These are phyloP conservation scores for Triticum monococcum DNA, from an alignment of 176 grass and related monocot species.

Conservation along the genomic window DNA sequence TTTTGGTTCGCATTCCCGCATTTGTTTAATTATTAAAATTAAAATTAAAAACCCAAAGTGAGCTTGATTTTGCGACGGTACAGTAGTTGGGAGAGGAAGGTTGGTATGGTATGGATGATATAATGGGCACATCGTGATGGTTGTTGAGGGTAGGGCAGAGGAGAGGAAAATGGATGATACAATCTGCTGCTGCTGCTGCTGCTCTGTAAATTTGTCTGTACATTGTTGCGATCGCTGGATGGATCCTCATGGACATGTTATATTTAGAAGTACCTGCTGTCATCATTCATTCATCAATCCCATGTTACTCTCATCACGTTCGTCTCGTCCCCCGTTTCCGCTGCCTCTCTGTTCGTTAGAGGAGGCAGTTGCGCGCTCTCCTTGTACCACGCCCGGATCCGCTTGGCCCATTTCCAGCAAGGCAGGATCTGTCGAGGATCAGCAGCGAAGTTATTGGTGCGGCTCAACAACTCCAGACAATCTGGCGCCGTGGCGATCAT, in stretches of 20 bases:
- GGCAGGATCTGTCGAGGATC: not conserved
- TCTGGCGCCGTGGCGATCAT: not conserved
- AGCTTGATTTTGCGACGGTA: slow-evolving; percentile 58
- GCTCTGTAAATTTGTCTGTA: slow-evolving; percentile 82
- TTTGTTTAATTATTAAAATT: slow-evolving; percentile 59
- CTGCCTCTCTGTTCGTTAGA: not conserved
- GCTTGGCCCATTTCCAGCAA: slow-evolving; percentile 35
- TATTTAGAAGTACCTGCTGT: slow-evolving; percentile 31
- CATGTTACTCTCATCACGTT: slow-evolving; percentile 28
- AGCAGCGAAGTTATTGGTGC: not conserved
- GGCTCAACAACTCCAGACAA: not conserved
- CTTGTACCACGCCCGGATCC: not conserved
- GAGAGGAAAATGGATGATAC: too few relatives aligned
- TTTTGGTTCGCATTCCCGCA: slow-evolving; percentile 49
- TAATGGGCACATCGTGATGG: slow-evolving; percentile 43
- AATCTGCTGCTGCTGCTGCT: slow-evolving; percentile 12
- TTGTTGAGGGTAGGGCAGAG: slow-evolving; percentile 20
- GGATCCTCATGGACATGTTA: slow-evolving; percentile 34
- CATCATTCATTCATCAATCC: slow-evolving; percentile 37
- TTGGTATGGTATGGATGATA: not conserved
- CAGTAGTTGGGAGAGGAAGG: slow-evolving; percentile 24
- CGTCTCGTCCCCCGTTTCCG: not conserved
- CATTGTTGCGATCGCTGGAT: slow-evolving; percentile 64
- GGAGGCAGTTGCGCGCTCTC: not conserved
- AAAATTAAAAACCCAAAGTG: slow-evolving; percentile 29